A percentile compares a stretch with the other conserved stretches of the same genome.
These are phyloP conservation scores for Rhodotorula sp. DNA, from an alignment of 1,284 basidiomycete genomes.

Conservation along the genomic window DNA sequence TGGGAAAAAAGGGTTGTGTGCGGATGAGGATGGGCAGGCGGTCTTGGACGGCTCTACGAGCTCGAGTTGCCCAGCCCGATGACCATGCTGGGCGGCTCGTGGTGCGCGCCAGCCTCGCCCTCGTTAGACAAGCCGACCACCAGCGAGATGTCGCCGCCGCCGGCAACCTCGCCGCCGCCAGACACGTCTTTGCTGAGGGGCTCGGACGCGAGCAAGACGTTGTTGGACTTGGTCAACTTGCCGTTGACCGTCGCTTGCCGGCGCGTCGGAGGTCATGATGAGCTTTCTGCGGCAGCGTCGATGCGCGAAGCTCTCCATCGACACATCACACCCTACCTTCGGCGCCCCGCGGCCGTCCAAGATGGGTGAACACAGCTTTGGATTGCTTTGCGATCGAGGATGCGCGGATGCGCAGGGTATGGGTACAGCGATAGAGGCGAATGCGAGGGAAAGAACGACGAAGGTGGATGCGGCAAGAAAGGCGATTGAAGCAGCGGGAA, in stretches of 20 bases:
- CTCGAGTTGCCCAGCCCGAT: slow-evolving; percentile 1
- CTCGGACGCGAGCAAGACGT: slow-evolving; percentile 10
- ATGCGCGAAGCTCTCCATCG: no score
- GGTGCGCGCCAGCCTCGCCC: background rate
- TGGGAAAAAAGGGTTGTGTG: no score
- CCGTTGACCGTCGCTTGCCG: slow-evolving; percentile 21
- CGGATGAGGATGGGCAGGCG: no score
- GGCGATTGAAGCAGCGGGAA: no score
- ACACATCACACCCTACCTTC: no score
- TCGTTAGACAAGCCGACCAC: slow-evolving; percentile 36
- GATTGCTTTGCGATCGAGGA: background rate
- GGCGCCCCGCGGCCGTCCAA: no score
- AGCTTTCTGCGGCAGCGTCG: no score
- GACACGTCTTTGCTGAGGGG: slow-evolving; percentile 18
- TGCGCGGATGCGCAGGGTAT: background rate
- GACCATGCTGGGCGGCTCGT: slow-evolving; percentile 2
- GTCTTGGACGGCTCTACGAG: no score
- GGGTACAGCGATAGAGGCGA: background rate
- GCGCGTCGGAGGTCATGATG: background rate
- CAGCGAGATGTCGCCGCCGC: slow-evolving; percentile 22
- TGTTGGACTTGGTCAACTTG: background rate
- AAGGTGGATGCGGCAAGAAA: no score
- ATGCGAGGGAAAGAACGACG: background rate
- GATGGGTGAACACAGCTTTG: background rate
- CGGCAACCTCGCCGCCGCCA: slow-evolving; percentile 30